phyloP scores from a whole-genome alignment of 2,329 filamentous ascomycete species.

The Penicillium vulpinum region DNA sequence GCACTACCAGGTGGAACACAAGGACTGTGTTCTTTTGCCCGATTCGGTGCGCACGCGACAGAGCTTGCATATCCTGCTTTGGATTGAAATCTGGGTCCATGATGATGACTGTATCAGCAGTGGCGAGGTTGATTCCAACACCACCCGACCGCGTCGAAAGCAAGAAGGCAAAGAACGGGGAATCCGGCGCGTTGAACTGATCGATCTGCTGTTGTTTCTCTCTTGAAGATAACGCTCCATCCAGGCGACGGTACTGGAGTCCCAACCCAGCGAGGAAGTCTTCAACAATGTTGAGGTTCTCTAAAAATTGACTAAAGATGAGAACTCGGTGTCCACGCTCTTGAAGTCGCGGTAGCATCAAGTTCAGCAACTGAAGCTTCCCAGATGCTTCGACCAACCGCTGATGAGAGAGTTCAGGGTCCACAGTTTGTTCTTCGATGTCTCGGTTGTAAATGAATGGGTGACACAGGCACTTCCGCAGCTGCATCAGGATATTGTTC shows the following conservation, averaged over 20 bases:
- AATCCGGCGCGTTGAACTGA: slow-evolving; percentile 83
- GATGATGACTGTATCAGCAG: slow-evolving; percentile 96
- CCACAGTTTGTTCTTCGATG: slow-evolving; percentile 77
- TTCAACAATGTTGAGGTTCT: slow-evolving; percentile 83
- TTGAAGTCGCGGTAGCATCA: slow-evolving; percentile 83
- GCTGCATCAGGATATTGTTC: slow-evolving; percentile 93
- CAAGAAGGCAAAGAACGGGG: slow-evolving; percentile 82
- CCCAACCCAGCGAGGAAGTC: slow-evolving; percentile 82
- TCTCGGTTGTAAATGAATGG: slow-evolving; percentile 90
- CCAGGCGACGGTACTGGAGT: slow-evolving; percentile 74
- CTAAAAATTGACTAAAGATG: slow-evolving; percentile 93
- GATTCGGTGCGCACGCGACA: slow-evolving; percentile 92
- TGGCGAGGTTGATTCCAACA: slow-evolving; percentile 95
- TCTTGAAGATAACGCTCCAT: slow-evolving; percentile 76
- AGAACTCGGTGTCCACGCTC: slow-evolving; percentile 86
- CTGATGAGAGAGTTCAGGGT: slow-evolving; percentile 63
- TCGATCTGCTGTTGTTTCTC: slow-evolving; percentile 96
- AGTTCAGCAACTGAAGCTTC: slow-evolving; percentile 79
- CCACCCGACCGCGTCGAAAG: slow-evolving; percentile 92
- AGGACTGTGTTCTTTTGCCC: slow-evolving; percentile 95
- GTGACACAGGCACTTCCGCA: slow-evolving; percentile 92
- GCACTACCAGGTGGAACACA: slow-evolving; percentile 91
- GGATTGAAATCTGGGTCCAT: slow-evolving; percentile 97
- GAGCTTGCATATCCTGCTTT: slow-evolving; percentile 93
- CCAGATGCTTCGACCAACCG: slow-evolving; percentile 90